Evolutionary conservation across 495 filamentous ascomycete genomes (phyloP).

Genomic region (Halenospora varia): DNA sequence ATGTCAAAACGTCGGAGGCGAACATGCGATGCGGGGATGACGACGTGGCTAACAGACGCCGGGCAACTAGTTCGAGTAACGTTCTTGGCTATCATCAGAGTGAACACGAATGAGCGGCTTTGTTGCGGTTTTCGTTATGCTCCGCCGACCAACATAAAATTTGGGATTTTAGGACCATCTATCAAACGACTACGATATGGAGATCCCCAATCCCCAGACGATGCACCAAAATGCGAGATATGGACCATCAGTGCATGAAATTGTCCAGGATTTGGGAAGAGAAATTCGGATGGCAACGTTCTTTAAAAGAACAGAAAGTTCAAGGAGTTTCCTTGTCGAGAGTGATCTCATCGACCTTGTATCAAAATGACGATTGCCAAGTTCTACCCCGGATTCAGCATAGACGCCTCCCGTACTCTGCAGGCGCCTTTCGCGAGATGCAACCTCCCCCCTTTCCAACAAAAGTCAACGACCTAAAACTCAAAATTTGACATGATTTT

Average conservation of each 20-base stretch:
- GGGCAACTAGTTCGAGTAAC: background rate
- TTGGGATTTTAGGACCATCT: too few species aligned
- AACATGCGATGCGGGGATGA: slow-evolving; percentile 4
- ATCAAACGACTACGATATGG: too few species aligned
- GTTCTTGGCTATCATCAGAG: background rate
- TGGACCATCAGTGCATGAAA: too few species aligned
- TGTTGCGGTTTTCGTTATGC: background rate
- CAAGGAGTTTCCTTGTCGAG: too few species aligned
- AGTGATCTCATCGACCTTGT: background rate
- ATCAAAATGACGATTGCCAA: background rate
- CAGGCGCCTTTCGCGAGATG: background rate
- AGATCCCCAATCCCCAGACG: too few species aligned
- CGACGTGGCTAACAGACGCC: slow-evolving; percentile 6
- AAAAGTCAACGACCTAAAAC: too few species aligned
- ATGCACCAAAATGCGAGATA: too few species aligned
- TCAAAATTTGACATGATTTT: background rate
- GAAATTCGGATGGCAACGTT: too few species aligned
- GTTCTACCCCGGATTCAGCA: background rate
- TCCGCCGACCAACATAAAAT: too few species aligned
- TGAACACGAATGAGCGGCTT: slow-evolving; percentile 1
- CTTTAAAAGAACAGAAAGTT: too few species aligned
- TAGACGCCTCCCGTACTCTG: background rate
- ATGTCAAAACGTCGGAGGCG: slow-evolving; percentile 2
- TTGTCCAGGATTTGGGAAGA: too few species aligned
- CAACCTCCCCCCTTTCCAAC: background rate